A percentile compares a stretch with the other conserved stretches of the same genome.
phyloP scores from a whole-genome alignment of 371 early-diverging fungal species.

The Fennellomyces sp. region DNA sequence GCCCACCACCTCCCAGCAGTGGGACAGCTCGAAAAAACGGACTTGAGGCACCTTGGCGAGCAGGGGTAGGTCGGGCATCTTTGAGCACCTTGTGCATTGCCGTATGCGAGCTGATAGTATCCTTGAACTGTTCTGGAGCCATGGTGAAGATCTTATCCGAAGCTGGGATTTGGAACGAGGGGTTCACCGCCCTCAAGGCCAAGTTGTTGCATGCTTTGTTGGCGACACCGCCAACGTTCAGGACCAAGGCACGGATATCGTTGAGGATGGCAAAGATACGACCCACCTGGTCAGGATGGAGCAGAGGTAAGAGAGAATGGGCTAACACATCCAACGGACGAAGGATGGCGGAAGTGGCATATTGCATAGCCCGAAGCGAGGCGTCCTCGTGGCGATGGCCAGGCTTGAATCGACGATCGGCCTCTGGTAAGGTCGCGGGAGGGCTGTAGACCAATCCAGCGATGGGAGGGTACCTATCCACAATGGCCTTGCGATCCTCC shows the following conservation, averaged over 20 bases:
- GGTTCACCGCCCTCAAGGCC: slow-evolving; percentile 12
- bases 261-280: slow-evolving; percentile 4
- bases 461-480: slow-evolving; percentile 16
- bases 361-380: slow-evolving; percentile 14
- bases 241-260: slow-evolving; percentile 9
- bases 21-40: not conserved
- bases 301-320: slow-evolving; percentile 1
- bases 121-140: not conserved
- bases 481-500: slow-evolving; percentile 15
- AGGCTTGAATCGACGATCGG: slow-evolving; percentile 10
- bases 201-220: slow-evolving; percentile 13
- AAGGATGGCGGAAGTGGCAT: slow-evolving; percentile 7
- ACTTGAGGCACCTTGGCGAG: not conserved
- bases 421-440: slow-evolving; percentile 14
- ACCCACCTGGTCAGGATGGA: slow-evolving; percentile 1
- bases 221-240: slow-evolving; percentile 4
- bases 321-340: slow-evolving; percentile 11
- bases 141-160: not conserved
- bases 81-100: not conserved
- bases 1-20: not conserved
- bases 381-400: slow-evolving; percentile 11
- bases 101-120: not conserved
- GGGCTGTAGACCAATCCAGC: slow-evolving; percentile 9
- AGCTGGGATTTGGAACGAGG: not conserved
- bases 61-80: not conserved